Evolutionary conservation across 2,329 filamentous ascomycete genomes (phyloP).

Genomic region (Coniosporium tulheliwenetii): DNA sequence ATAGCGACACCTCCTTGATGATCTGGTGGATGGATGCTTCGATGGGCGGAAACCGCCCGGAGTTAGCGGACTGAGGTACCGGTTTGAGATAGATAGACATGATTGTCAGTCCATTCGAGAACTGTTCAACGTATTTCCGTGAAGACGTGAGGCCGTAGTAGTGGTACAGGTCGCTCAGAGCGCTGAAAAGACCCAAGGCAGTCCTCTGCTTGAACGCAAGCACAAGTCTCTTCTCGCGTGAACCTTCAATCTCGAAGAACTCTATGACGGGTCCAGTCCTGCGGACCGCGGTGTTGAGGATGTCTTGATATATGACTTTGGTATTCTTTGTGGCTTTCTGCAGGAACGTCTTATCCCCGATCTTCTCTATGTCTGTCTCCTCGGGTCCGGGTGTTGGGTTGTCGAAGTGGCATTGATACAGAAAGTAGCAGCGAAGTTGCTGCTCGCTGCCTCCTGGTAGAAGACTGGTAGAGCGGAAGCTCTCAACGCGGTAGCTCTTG

Average conservation of each 20-base stretch:
- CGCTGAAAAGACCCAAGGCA: slow-evolving; percentile 85
- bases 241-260: slow-evolving; percentile 87
- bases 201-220: slow-evolving; percentile 90
- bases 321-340: slow-evolving; percentile 95
- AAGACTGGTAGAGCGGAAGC: slow-evolving; percentile 79
- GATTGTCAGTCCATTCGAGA: slow-evolving; percentile 94
- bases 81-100: slow-evolving; percentile 91
- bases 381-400: slow-evolving; percentile 55
- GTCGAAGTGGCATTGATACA: slow-evolving; percentile 89
- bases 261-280: slow-evolving; percentile 92
- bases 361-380: slow-evolving; percentile 80
- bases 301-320: slow-evolving; percentile 86
- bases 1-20: slow-evolving; percentile 91
- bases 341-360: slow-evolving; percentile 86
- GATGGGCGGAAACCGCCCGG: slow-evolving; percentile 55
- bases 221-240: slow-evolving; percentile 83
- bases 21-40: slow-evolving; percentile 96
- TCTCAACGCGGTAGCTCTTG: slow-evolving; percentile 84
- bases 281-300: slow-evolving; percentile 70
- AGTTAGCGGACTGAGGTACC: slow-evolving; percentile 39
- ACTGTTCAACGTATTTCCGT: slow-evolving; percentile 93
- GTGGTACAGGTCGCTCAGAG: slow-evolving; percentile 90
- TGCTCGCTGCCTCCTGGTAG: slow-evolving; percentile 63
- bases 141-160: slow-evolving; percentile 96
- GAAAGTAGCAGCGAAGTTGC: slow-evolving; percentile 92